A percentile compares a stretch with the other conserved stretches of the same genome.
These are phyloP conservation scores for Nakazawaea ernobii DNA, from an alignment of 805 yeast genomes.

Conservation along the genomic window DNA sequence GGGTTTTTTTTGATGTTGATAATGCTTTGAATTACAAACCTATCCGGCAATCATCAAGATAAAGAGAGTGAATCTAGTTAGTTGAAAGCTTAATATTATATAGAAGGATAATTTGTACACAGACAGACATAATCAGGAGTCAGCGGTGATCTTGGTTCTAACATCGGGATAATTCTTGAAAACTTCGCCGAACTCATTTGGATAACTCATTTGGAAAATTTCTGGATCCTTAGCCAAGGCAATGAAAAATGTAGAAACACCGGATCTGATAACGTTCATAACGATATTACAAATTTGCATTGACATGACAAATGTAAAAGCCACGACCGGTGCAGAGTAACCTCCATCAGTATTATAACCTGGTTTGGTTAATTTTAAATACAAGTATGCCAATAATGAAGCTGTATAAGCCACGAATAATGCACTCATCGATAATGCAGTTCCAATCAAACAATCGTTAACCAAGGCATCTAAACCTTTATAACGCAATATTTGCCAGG, in stretches of 20 bases:
- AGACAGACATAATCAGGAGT: conserved; percentile 7
- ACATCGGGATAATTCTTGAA: conserved; percentile 44
- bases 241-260: conserved; percentile 73
- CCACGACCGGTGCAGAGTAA: conserved; percentile 68
- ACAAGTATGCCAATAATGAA: conserved; percentile 54
- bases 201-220: conserved; percentile 63
- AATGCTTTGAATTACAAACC: too few species aligned
- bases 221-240: conserved; percentile 81
- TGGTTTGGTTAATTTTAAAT: conserved; percentile 63
- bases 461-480: conserved; percentile 83
- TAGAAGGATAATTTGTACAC: neutral
- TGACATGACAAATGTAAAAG: conserved; percentile 66
- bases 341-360: conserved; percentile 53
- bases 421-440: conserved; percentile 74
- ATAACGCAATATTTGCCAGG: conserved; percentile 69
- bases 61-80: too few species aligned
- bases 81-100: too few species aligned
- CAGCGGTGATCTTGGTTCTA: conserved; percentile 32
- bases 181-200: conserved; percentile 44
- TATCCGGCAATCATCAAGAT: too few species aligned
- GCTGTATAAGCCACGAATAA: conserved; percentile 56
- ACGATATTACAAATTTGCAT: conserved; percentile 68
- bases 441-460: conserved; percentile 76
- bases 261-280: conserved; percentile 66
- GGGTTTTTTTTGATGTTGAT: too few species aligned